A percentile compares a stretch with the other conserved stretches of the same genome.
Conservation (phyloP, 73 alveolate genomes). For the Strombidium stylifer region DNA sequence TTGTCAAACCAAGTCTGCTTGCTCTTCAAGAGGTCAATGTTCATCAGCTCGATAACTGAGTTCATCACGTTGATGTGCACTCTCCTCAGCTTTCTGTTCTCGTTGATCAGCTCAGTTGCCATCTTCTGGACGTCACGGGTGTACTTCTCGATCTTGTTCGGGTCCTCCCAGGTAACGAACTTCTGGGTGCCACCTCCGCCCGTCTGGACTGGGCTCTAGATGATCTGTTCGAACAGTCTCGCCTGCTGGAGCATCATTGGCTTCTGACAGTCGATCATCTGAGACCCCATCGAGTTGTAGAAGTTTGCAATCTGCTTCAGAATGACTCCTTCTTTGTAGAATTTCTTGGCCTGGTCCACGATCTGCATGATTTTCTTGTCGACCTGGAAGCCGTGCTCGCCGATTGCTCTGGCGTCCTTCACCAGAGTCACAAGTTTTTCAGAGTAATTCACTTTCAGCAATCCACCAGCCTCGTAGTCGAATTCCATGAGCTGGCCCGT, state of each 20-base stretch:
- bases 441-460: conserved; percentile 91
- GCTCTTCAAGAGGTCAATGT: conserved; percentile 86
- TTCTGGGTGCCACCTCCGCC: conserved; percentile 65
- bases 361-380: conserved; percentile 73
- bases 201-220: conserved; percentile 69
- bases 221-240: conserved; percentile 85
- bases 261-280: conserved; percentile 94
- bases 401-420: conserved; percentile 91
- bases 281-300: conserved; percentile 92
- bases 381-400: conserved; percentile 93
- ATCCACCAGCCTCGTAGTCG: conserved; percentile 89
- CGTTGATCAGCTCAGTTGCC: conserved; percentile 90
- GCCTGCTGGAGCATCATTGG: conserved; percentile 95
- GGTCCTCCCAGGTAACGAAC: conserved; percentile 80
- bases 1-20: conserved; percentile 95
- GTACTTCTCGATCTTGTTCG: conserved; percentile 91
- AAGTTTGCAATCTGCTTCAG: conserved; percentile 96
- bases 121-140: conserved; percentile 88
- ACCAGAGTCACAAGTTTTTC: conserved; percentile 92
- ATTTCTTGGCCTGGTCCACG: conserved; percentile 90
- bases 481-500: conserved; percentile 89
- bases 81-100: conserved; percentile 93
- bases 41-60: conserved; percentile 77
- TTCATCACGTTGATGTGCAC: conserved; percentile 87
- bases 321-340: conserved; percentile 95